phyloP scores from a whole-genome alignment of 352 stramenopile species.

The Phytophthora europaea region DNA sequence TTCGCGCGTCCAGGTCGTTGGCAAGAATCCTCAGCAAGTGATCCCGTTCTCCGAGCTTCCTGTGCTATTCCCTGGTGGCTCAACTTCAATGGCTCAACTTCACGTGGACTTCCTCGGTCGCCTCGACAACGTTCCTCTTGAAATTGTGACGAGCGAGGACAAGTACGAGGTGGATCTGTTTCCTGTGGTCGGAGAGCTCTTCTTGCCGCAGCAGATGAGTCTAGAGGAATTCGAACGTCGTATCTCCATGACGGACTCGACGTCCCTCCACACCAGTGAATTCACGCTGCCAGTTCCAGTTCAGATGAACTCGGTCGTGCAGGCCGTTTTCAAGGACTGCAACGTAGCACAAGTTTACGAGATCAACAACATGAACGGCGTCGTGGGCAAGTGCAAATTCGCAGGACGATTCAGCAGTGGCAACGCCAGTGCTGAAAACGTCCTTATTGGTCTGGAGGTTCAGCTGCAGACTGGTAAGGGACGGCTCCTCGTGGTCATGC shows the following conservation, averaged over 20 bases:
- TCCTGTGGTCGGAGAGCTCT: slow-evolving; percentile 71
- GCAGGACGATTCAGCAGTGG: slow-evolving; percentile 64
- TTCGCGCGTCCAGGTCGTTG: slow-evolving; percentile 55
- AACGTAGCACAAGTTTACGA: slow-evolving; percentile 82
- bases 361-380: slow-evolving; percentile 74
- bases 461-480: slow-evolving; percentile 74
- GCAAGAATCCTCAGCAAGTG: slow-evolving; percentile 56
- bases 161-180: slow-evolving; percentile 68
- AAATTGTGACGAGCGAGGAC: slow-evolving; percentile 66
- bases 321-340: slow-evolving; percentile 64
- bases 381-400: slow-evolving; percentile 78
- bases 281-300: slow-evolving; percentile 61
- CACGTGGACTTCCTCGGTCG: slow-evolving; percentile 86
- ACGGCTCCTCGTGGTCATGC: slow-evolving; percentile 70
- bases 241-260: slow-evolving; percentile 66
- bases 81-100: slow-evolving; percentile 79
- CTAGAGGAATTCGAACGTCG: slow-evolving; percentile 79
- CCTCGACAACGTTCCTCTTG: slow-evolving; percentile 73
- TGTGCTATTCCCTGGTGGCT: slow-evolving; percentile 83
- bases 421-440: slow-evolving; percentile 47
- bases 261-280: slow-evolving; percentile 68
- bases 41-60: slow-evolving; percentile 87
- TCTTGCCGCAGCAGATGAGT: slow-evolving; percentile 77
- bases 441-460: slow-evolving; percentile 69
- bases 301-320: slow-evolving; percentile 57